A percentile compares a stretch with the other conserved stretches of the same genome.
Conservation (phyloP, 140 eudicot genomes). For the Senecio squalidus region DNA sequence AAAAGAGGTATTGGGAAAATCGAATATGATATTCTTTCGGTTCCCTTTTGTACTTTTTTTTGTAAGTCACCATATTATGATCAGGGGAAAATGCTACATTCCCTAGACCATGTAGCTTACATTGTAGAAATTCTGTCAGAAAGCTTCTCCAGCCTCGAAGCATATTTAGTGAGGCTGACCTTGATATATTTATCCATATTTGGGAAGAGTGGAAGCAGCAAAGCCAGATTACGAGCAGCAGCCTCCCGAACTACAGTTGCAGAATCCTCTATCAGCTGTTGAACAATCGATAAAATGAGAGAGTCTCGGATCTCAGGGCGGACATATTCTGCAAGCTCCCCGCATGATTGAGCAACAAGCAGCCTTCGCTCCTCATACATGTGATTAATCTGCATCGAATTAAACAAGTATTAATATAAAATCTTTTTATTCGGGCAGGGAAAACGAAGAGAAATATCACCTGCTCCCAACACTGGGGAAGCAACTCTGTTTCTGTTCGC, state of each 20-base stretch:
- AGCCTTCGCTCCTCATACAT: conserved; percentile 95
- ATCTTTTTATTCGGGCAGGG: neutral
- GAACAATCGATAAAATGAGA: conserved; percentile 84
- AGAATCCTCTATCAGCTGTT: conserved; percentile 94
- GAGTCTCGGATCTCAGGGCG: conserved; percentile 98
- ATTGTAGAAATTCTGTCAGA: conserved; percentile 92
- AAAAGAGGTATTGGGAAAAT: conserved; percentile 37
- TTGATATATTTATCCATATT: conserved; percentile 91
- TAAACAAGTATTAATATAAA: neutral
- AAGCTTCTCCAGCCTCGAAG: conserved; percentile 97
- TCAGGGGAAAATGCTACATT: conserved; percentile 68
- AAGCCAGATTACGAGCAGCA: conserved; percentile 93
- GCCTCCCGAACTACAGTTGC: conserved; percentile 95
- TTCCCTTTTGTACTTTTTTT: conserved; percentile 20
- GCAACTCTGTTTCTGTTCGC: conserved; percentile 96
- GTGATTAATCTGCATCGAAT: conserved; percentile 69
- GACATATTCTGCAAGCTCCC: conserved; percentile 91
- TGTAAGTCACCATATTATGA: conserved; percentile 59
- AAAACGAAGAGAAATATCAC: conserved; percentile 39
- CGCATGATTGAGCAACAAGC: conserved; percentile 99
- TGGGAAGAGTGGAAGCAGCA: conserved; percentile 98
- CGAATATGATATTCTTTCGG: neutral
- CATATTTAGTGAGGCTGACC: conserved; percentile 99
- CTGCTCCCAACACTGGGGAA: conserved; percentile 99
- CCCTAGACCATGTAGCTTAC: conserved; percentile 97